phyloP scores from a whole-genome alignment of 257 asterid genomes.

The Plantago elongata region DNA sequence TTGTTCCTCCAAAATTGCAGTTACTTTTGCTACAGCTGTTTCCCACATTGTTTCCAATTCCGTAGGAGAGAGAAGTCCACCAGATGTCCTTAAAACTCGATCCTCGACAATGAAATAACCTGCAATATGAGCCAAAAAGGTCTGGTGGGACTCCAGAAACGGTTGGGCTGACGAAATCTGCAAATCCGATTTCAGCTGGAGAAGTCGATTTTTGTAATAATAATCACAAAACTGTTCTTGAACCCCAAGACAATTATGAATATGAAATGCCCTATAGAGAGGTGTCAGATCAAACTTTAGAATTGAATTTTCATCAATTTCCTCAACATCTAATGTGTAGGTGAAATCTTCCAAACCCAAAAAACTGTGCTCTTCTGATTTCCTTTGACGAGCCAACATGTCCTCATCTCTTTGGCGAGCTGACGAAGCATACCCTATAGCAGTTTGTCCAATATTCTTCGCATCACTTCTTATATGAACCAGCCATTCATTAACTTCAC shows the following conservation, averaged over 20 bases:
- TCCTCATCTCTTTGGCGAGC: conserved; percentile 96
- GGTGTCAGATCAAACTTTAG: conserved; percentile 87
- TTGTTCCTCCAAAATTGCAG: conserved; percentile 61
- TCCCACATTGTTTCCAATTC: conserved; percentile 96
- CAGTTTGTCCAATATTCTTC: conserved; percentile 80
- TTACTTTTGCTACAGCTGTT: conserved; percentile 65
- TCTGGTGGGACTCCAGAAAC: conserved; percentile 72
- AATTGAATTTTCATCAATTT: conserved; percentile 65
- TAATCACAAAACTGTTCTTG: conserved; percentile 74
- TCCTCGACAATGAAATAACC: conserved; percentile 88
- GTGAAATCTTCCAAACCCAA: conserved; percentile 76
- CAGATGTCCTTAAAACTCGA: conserved; percentile 81
- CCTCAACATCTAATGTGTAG: conserved; percentile 79
- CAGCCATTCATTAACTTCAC: conserved; percentile 88
- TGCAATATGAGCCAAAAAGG: conserved; percentile 72
- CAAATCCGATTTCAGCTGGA: conserved; percentile 81
- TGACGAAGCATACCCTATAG: conserved; percentile 71
- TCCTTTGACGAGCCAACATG: conserved; percentile 89
- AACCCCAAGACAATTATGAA: conserved; percentile 71
- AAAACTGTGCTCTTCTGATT: conserved; percentile 79
- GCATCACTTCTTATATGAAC: conserved; percentile 81
- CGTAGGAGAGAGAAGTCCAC: conserved; percentile 59
- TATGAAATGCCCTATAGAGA: conserved; percentile 84
- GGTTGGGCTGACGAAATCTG: conserved; percentile 73
- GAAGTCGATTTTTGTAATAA: conserved; percentile 63